phyloP scores from a whole-genome alignment of 139 green algal genomes.

The Chlamydomonas schloesseri region DNA sequence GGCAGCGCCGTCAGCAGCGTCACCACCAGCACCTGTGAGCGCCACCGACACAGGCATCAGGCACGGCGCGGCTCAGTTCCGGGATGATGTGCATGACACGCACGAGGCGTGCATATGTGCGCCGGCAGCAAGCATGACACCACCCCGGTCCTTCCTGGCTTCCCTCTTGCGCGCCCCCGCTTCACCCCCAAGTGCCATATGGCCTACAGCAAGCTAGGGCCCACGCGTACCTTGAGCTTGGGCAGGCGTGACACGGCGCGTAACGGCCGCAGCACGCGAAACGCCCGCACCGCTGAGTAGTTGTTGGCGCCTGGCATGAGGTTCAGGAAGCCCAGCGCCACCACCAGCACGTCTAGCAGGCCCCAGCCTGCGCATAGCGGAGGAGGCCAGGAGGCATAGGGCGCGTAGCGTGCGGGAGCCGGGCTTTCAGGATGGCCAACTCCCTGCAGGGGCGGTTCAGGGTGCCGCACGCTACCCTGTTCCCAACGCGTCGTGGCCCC shows the following conservation, averaged over 20 bases:
- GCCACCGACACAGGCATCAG: not conserved
- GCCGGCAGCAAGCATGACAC: too few species aligned
- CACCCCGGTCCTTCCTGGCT: too few species aligned
- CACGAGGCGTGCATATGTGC: too few species aligned
- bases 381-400: not conserved
- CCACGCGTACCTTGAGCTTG: conserved; percentile 30
- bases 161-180: too few species aligned
- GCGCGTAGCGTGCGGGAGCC: not conserved
- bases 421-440: too few species aligned
- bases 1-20: conserved; percentile 69
- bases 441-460: too few species aligned
- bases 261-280: conserved; percentile 71
- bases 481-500: too few species aligned
- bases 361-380: conserved; percentile 39
- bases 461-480: too few species aligned
- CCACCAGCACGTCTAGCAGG: conserved; percentile 60
- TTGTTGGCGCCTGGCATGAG: conserved; percentile 53
- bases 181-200: too few species aligned
- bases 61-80: too few species aligned
- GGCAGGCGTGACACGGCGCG: conserved; percentile 52
- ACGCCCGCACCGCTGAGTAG: conserved; percentile 55
- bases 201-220: too few species aligned
- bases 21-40: conserved; percentile 62
- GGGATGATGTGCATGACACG: too few species aligned
- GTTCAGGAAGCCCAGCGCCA: conserved; percentile 48